phyloP scores from a whole-genome alignment of 345 rosid genomes.

The Trapa incisa region DNA sequence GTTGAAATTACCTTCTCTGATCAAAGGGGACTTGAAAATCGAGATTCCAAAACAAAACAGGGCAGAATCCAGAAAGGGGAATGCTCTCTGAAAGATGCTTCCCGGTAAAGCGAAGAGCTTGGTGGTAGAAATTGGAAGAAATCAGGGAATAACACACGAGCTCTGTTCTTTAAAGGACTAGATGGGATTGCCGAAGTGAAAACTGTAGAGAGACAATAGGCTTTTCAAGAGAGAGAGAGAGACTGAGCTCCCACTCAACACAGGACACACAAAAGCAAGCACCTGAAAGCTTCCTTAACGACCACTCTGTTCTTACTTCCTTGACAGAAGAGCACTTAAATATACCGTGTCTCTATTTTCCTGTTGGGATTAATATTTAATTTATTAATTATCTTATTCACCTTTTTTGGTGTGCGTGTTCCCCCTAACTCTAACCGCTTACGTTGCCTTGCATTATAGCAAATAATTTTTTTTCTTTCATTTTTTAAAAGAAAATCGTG shows the following conservation, averaged over 20 bases:
- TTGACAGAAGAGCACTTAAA: background rate
- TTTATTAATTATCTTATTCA: background rate
- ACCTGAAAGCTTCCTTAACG: conserved; percentile 17
- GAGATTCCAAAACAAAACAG: background rate
- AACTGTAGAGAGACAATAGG: conserved; percentile 1
- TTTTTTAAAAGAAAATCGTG: too few species aligned
- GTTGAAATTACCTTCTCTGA: background rate
- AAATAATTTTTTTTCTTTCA: background rate
- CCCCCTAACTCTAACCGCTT: background rate
- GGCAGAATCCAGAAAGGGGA: background rate
- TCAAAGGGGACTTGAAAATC: background rate
- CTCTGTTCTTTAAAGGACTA: background rate
- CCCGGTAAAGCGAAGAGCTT: background rate
- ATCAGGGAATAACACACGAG: background rate
- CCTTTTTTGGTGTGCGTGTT: background rate
- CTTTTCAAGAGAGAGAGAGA: conserved; percentile 1
- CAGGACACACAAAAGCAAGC: conserved; percentile 7
- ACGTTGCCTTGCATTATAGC: background rate
- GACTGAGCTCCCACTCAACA: background rate
- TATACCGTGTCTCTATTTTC: background rate
- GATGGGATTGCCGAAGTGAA: background rate
- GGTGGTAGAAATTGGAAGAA: background rate
- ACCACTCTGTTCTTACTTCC: conserved; percentile 12
- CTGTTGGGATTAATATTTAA: background rate
- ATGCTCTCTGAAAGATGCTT: background rate